These are phyloP conservation scores for Nidula microcarpa DNA, from an alignment of 768 basidiomycete species.

Conservation along the genomic window DNA sequence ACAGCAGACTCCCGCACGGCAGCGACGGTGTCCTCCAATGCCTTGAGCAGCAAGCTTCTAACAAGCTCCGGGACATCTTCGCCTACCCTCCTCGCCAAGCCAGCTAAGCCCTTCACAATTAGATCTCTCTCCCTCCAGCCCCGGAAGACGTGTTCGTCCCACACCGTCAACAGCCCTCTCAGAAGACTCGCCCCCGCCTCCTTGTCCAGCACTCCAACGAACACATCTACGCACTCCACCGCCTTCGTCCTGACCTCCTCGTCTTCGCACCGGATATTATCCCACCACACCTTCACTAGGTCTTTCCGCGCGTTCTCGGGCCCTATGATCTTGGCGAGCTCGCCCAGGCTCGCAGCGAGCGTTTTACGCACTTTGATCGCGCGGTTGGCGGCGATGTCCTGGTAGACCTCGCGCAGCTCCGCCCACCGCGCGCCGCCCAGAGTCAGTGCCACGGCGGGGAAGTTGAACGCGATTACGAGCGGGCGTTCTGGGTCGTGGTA, in stretches of 20 bases:
- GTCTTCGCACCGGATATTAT: conserved; percentile 47
- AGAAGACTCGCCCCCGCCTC: conserved; percentile 44
- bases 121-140: conserved; percentile 82
- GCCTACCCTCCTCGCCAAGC: conserved; percentile 39
- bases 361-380: conserved; percentile 69
- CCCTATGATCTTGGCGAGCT: conserved; percentile 84
- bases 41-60: conserved; percentile 52
- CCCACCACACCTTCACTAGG: conserved; percentile 71
- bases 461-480: conserved; percentile 84
- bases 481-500: conserved; percentile 69
- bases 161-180: conserved; percentile 43
- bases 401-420: conserved; percentile 67
- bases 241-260: conserved; percentile 75
- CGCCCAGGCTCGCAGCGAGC: conserved; percentile 85
- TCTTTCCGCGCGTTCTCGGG: conserved; percentile 62
- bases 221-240: conserved; percentile 58
- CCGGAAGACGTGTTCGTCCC: conserved; percentile 55
- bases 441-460: conserved; percentile 85
- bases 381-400: conserved; percentile 56
- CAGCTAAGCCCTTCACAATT: conserved; percentile 54
- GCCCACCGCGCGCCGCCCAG: conserved; percentile 75
- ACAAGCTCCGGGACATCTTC: conserved; percentile 42
- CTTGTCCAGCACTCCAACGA: conserved; percentile 50
- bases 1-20: conserved; percentile 81
- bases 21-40: conserved; percentile 76